Percentiles rank a stretch among this genome's conserved stretches.
Conservation (phyloP, 768 basidiomycete genomes). For the Panellus pusillus region DNA sequence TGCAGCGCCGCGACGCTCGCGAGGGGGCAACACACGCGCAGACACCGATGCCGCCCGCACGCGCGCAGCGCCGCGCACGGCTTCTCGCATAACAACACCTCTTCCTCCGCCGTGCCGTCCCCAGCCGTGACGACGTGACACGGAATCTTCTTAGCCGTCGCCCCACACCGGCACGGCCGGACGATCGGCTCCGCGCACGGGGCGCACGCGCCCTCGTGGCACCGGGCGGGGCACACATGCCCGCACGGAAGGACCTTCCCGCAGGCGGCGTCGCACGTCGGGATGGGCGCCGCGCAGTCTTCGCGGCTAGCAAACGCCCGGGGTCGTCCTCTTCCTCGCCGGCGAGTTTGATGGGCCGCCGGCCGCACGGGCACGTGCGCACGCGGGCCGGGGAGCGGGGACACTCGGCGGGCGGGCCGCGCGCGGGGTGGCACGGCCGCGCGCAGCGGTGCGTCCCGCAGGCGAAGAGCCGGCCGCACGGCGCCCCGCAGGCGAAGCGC, state of each 20-base stretch:
- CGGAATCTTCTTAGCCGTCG: constrained; percentile 51
- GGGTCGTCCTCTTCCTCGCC: constrained; percentile 10
- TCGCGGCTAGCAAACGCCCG: constrained; percentile 42
- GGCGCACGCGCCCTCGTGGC: constrained; percentile 80
- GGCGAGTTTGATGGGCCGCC: constrained; percentile 47
- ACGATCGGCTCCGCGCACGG: constrained; percentile 72
- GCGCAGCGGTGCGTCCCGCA: constrained; percentile 78
- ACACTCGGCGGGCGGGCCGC: constrained; percentile 55
- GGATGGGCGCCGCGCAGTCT: constrained; percentile 73
- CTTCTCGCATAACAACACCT: constrained; percentile 80
- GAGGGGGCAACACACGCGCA: constrained; percentile 85
- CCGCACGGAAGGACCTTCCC: constrained; percentile 67
- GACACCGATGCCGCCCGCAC: constrained; percentile 88
- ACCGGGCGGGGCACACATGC: constrained; percentile 68
- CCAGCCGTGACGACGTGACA: constrained; percentile 52
- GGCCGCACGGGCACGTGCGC: constrained; percentile 82
- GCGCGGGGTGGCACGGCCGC: constrained; percentile 77
- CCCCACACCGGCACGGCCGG: constrained; percentile 86
- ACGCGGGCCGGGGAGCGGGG: constrained; percentile 71
- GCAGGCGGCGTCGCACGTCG: constrained; percentile 74
- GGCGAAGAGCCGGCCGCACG: constrained; percentile 20
- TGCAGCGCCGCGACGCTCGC: constrained; percentile 52
- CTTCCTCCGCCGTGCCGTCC: constrained; percentile 41
- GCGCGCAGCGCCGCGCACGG: constrained; percentile 75
- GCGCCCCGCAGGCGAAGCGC: constrained; percentile 27